Base-by-base conservation (phyloP, 2,329 filamentous ascomycete species). In the Stagonosporopsis rhizophila region DNA sequence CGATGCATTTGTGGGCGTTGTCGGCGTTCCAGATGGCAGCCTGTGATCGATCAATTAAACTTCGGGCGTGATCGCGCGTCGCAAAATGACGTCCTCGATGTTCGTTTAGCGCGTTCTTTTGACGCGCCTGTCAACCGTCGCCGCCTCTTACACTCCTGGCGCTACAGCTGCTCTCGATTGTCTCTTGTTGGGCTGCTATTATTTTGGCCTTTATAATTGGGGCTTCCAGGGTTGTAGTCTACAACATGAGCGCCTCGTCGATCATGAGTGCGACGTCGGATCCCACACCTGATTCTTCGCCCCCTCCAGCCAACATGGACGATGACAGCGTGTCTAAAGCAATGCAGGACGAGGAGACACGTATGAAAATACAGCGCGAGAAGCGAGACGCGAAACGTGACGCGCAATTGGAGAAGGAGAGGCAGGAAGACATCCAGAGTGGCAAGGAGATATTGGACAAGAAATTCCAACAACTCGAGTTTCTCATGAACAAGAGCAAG, bases 391-490 rank as follows among this genome's bases (percentile, higher is more conserved):
- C 72, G 59, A 79, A 79, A 67, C 77, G 75, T 39, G 76, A 81
- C 20, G 70, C 73, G 30, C 64, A 78, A 62, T 60, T 82, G 54
- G 78, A 77, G 48, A 75, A 76, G 35, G 75, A 81, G 61, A 74
- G 80, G 19, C 73, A 79, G 57, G 77, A 79, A 42, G 81, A 82
- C 42, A 62, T 81, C 19, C 74, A 78, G 45, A 79, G 76, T 37
- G 81, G 80, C 14, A 71, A 71, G 30, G 75, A 79, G 41, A 73
- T 77, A 5, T 67, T 82, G 35, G 81, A 82, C 57, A 75, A 77
- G 37, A 83, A 83, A 59, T 82, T 80, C 69, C 81, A 82, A 66
- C 80, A 81, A 52, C 65, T 83, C 56, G 80, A 82, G 62, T 82
- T 81, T 58, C 62, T 83, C 56, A 77, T 83, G 64, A 82, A 79